phyloP scores from a whole-genome alignment of 352 stramenopile species.

The Pythium chondricola region DNA sequence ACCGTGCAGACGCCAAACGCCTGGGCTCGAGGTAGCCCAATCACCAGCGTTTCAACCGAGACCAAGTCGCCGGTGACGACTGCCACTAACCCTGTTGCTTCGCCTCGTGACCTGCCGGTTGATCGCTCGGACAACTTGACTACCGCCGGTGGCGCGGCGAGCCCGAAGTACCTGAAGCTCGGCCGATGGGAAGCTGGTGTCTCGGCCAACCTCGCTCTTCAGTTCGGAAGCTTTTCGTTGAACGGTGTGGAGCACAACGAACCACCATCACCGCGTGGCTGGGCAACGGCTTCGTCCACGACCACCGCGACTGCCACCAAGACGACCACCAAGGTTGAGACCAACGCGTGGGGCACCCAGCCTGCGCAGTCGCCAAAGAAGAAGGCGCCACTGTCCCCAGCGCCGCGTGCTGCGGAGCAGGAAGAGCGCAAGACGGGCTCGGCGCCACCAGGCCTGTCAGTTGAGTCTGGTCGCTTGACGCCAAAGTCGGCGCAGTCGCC shows the following conservation, averaged over 20 bases:
- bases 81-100: constrained; percentile 43
- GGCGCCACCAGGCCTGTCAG: constrained; percentile 60
- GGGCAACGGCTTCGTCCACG: constrained; percentile 38
- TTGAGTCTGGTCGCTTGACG: constrained; percentile 60
- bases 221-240: constrained; percentile 86
- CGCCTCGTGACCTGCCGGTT: constrained; percentile 29
- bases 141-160: too few species aligned
- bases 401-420: constrained; percentile 22
- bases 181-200: constrained; percentile 74
- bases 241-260: constrained; percentile 55
- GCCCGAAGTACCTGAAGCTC: constrained; percentile 81
- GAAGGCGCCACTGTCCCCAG: constrained; percentile 42
- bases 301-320: constrained; percentile 21
- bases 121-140: constrained; percentile 17
- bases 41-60: constrained; percentile 33
- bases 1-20: constrained; percentile 52
- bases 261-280: constrained; percentile 53
- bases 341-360: constrained; percentile 49
- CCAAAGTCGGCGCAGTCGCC: constrained; percentile 65
- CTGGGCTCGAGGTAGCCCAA: constrained; percentile 53
- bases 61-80: constrained; percentile 27
- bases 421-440: constrained; percentile 43
- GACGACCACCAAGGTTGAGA: constrained; percentile 21
- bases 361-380: constrained; percentile 54
- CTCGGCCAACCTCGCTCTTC: constrained; percentile 66